Evolutionary conservation across 257 asterid species (phyloP), one percentile per base, ranked within the genome.

Genomic region (Haberlea rhodopensis): DNA sequence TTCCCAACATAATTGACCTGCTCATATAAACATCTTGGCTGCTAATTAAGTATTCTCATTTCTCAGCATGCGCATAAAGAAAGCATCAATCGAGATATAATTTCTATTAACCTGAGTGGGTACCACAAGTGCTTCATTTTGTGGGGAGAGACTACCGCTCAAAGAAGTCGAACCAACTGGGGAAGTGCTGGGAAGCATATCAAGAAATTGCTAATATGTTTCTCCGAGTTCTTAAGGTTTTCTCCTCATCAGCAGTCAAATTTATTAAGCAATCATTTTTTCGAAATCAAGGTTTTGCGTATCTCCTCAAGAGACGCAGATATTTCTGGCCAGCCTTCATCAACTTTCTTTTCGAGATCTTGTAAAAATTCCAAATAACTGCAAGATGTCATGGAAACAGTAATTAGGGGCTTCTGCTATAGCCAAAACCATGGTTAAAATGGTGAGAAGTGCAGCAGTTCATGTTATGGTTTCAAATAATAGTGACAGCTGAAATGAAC

Each of bases 1-100:
- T 94, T 94, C 54, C 99, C 99, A 57, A 94, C 97, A 77, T 94
- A 94, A 68, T 94, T 94, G 28, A 94, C 99, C 99, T 94, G 81
- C 53, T 70, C 1, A 68, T 24, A 40, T 65, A 70, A 66, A 22
- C 71, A 19, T 25, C 53, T 69, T n/a, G 59, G 31, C 49, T 6
- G 63, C 62, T 26, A 70, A 60, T 58, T 68, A 26, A 61, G 74
- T 29, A 26, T 34, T 32, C 69, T n/a, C n/a, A n/a, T n/a, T n/a
- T n/a, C n/a, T 48, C 10, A 56, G 54, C 32, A 19, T 21, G 45
- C n/a, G 52, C 31, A 45, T 5, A 60, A 23, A 53, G 40, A 49
- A 62, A 32, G 26, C 61, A 40, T 45, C 49, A 65, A 62, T 53
- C 20, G 62, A 25, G 49, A 60, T 49, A 43, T 21, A 40, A 51